Base-by-base conservation (phyloP, 2,329 filamentous ascomycete genomes). In the Fusarium mexicanum region DNA sequence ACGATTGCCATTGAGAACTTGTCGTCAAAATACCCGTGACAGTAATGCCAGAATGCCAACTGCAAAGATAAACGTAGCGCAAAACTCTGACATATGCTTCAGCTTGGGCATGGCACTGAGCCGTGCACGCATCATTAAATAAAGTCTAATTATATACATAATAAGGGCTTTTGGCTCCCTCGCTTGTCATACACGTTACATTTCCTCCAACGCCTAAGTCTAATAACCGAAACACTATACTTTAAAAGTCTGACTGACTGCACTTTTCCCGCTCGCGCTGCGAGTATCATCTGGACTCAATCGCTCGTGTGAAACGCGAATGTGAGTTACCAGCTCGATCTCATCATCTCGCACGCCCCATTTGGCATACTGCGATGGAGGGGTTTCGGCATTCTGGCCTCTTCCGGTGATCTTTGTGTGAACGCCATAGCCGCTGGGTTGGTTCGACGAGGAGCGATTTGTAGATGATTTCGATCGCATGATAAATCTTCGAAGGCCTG, bases 321-420 rank as follows among this genome's bases (percentile, higher is more conserved):
- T 62, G 16, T 68, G 54, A 6, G 66, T 68, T 6, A 68, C 66
- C 3, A 68, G 29, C 22, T 65, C 63, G 12, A 68, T 68, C n/a
- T 68, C 66, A 29, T 68, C 66, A 6, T 68, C 66, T 7, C 63
- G 14, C 3, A 68, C 41, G 3, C 66, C 66, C 66, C 66, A 68
- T 61, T 68, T 68, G 10, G 58, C 41, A 2, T 68, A 68, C 2
- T 48, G 50, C 2, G 66, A 68, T 3, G 37, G 24, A 6, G 47
- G 64, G 8, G n/a, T 26, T 3, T 43, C 43, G 17, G 14, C 37
- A 3, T 22, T 58, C 18, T 58, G 60, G 20, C 57, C 57, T 33
- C 8, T 37, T 10, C 57, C 33, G 2, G 47, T 50, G 24, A 61
- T 38, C 24, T 22, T 54, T 11, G 53, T 38, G 18, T 47, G 61